Base-by-base conservation (phyloP, 2,329 filamentous ascomycete species). In the Exophiala dermatitidis region DNA sequence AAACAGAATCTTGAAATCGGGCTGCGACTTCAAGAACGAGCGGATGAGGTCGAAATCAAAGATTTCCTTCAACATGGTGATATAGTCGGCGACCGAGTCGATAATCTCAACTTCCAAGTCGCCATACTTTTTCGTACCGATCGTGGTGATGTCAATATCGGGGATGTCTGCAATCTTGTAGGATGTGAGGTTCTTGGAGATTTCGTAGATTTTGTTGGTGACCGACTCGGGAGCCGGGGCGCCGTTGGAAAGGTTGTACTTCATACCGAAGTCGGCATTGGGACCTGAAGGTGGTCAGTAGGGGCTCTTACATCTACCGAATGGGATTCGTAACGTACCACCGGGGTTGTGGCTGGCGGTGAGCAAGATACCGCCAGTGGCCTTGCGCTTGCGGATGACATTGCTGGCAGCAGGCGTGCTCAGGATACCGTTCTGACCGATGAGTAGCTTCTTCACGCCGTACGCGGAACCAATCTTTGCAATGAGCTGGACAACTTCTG, bases 341-440 rank as follows among this genome's bases (percentile, higher is more conserved):
- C 93, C 93, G 57, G 93, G 90, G 77, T 98, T 98, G 79, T 98
- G 93, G 71, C 90, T 95, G 64, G 93, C 93, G 59, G 93, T 98
- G 73, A 98, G 77, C 57, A 98, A 79, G 67, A 98, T 98, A 69
- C 93, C 93, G 67, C 93, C 93, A 12, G 93, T 98, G 55, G 93
- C 93, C 73, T 93, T 88, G 68, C 88, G 83, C 75, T 95, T 90
- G 65, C 93, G 85, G 69, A 98, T 98, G 66, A 98, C 74, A 75
- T 98, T 90, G 72, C 89, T 95, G 63, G 93, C 91, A 60, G 93
- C 93, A 1, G 93, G 93, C 29, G 93, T 98, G 64, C 90, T 96
- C 67, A 98, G 80, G 68, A 98, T 97, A 70, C 93, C 93, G 72
- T 95, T 79, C 73, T 96, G 90, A 58, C 93, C 93, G 74, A 98